Conservation (phyloP, 2,329 filamentous ascomycete genomes). For the Coniochaeta ligniaria region DNA sequence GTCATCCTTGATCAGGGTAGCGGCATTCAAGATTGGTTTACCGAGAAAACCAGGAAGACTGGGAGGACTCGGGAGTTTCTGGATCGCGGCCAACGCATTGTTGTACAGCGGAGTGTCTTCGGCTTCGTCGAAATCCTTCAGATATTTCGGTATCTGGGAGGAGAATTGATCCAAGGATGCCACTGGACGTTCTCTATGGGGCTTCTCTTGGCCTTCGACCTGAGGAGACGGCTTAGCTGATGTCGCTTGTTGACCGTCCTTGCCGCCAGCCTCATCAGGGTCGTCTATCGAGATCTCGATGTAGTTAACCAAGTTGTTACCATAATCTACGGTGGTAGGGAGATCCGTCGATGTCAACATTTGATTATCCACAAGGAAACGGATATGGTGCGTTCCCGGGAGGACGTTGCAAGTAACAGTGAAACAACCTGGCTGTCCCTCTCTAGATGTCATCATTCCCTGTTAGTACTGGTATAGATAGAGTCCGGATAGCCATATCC, state of each 20-base stretch:
- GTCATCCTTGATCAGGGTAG: constrained; percentile 91
- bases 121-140: constrained; percentile 78
- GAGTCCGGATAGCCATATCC: neutral
- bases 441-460: constrained; percentile 24
- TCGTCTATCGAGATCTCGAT: constrained; percentile 85
- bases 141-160: constrained; percentile 71
- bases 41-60: constrained; percentile 83
- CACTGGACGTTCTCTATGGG: constrained; percentile 47
- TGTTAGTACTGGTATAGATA: neutral
- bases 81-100: constrained; percentile 66
- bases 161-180: constrained; percentile 57
- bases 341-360: constrained; percentile 84
- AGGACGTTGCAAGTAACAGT: constrained; percentile 75
- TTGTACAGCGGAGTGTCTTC: constrained; percentile 72
- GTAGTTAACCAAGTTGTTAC: constrained; percentile 97
- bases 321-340: constrained; percentile 94
- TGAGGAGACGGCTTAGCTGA: constrained; percentile 24
- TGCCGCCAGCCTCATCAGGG: constrained; percentile 26
- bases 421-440: constrained; percentile 56
- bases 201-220: constrained; percentile 33
- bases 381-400: constrained; percentile 91
- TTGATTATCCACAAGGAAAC: constrained; percentile 89
- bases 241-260: constrained; percentile 19
- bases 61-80: constrained; percentile 76
- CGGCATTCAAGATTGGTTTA: constrained; percentile 90